Percentiles rank a stretch among this genome's conserved stretches.
These are phyloP conservation scores for Gyromitra esculenta DNA, from an alignment of 2,329 filamentous ascomycete species.

Conservation along the genomic window DNA sequence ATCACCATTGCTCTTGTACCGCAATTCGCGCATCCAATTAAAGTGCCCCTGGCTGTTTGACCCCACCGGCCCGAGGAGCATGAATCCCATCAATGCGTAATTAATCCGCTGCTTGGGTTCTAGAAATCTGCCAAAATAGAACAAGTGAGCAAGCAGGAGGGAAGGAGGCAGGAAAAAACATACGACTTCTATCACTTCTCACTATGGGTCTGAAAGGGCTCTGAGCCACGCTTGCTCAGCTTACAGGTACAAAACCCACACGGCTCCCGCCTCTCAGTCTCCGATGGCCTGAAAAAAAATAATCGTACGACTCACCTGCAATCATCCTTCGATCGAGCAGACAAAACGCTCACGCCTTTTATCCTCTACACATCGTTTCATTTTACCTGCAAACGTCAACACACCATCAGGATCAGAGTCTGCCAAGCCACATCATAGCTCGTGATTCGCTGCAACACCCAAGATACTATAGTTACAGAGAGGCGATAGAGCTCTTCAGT, in stretches of 20 bases:
- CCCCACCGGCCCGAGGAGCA: conserved; percentile 7
- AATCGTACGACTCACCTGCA: conserved; percentile 22
- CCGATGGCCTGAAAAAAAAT: not conserved
- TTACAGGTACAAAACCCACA: conserved; percentile 26
- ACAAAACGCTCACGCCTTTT: not conserved
- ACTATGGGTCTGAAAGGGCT: not conserved
- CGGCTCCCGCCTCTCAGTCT: not conserved
- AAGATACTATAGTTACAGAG: not conserved
- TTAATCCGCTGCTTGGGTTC: conserved; percentile 15
- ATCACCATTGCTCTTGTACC: not conserved
- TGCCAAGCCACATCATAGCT: conserved; percentile 15
- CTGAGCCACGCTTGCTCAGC: not conserved
- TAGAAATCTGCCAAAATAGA: conserved; percentile 13
- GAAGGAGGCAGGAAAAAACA: conserved; percentile 15
- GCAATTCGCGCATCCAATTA: conserved; percentile 38
- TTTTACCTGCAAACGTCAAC: not conserved
- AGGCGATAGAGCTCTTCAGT: not conserved
- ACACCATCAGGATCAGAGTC: not conserved
- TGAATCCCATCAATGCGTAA: not conserved
- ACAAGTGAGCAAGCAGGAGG: not conserved
- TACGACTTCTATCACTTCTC: conserved; percentile 27
- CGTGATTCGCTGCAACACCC: conserved; percentile 7
- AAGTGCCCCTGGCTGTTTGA: conserved; percentile 8
- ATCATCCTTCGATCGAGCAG: conserved; percentile 1
- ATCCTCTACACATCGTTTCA: not conserved